Percentiles rank a stretch among this genome's conserved stretches.
Evolutionary conservation across 345 rosid species (phyloP).

Genomic region (Bruguiera parviflora): DNA sequence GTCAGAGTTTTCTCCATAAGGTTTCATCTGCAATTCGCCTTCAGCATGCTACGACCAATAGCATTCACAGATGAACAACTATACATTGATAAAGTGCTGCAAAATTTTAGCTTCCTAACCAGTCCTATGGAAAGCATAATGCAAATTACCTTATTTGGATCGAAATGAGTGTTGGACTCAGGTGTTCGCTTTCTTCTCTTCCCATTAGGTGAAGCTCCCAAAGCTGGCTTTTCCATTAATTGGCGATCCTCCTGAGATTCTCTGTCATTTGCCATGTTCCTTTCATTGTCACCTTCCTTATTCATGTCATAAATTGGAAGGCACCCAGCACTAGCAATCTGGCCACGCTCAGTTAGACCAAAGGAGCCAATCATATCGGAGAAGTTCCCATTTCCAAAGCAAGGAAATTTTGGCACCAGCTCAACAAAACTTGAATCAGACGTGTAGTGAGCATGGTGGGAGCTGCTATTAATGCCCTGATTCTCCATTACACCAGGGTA

Average conservation of each 20-base stretch:
- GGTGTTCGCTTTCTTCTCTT: constrained; percentile 55
- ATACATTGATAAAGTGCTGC: constrained; percentile 1
- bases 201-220: constrained; percentile 45
- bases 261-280: constrained; percentile 33
- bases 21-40: constrained; percentile 45
- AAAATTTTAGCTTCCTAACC: not conserved
- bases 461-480: constrained; percentile 46
- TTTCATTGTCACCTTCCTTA: constrained; percentile 40
- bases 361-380: constrained; percentile 53
- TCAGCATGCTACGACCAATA: constrained; percentile 42
- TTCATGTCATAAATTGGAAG: constrained; percentile 40
- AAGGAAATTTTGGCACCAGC: constrained; percentile 48
- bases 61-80: not conserved
- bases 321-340: constrained; percentile 28
- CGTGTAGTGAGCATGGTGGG: constrained; percentile 50
- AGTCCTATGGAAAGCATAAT: constrained; percentile 5
- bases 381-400: constrained; percentile 56
- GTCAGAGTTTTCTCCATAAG: constrained; percentile 42
- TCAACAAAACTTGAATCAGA: constrained; percentile 57
- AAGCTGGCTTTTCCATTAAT: constrained; percentile 44
- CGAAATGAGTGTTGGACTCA: constrained; percentile 37
- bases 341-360: constrained; percentile 38
- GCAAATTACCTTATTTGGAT: constrained; percentile 53
- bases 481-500: constrained; percentile 52
- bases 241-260: constrained; percentile 44